Evolutionary conservation across 1,284 basidiomycete species (phyloP).

Genomic region (Trichosporon faecale): DNA sequence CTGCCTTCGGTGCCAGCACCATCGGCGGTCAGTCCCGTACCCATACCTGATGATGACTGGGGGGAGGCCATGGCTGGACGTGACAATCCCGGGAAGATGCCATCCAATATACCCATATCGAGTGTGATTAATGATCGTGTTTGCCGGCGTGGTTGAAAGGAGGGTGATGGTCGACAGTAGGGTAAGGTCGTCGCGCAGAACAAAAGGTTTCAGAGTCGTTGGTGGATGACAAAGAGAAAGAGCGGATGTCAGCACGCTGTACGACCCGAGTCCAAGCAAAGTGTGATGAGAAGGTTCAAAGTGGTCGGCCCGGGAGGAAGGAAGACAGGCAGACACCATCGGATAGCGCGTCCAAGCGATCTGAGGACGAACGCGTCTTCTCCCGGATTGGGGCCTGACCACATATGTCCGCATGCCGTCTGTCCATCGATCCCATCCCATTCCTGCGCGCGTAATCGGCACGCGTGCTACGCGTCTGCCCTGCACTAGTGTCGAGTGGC

Average conservation of each 20-base stretch:
- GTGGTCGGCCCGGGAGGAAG: not conserved
- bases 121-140: not conserved
- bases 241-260: not conserved
- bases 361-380: not conserved
- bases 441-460: not conserved
- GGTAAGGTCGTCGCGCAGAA: not conserved
- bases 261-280: not conserved
- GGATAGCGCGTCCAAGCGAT: not conserved
- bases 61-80: not conserved
- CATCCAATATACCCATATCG: not conserved
- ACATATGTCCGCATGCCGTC: no score
- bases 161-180: slow-evolving; percentile 1
- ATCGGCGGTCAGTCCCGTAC: not conserved
- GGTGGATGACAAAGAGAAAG: not conserved
- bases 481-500: not conserved
- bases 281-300: not conserved
- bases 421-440: not conserved
- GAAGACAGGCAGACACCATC: not conserved
- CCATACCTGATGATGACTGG: slow-evolving; percentile 4
- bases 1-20: slow-evolving; percentile 1
- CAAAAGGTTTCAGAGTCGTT: not conserved
- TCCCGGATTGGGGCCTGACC: no score
- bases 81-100: not conserved
- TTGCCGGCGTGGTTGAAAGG: not conserved
- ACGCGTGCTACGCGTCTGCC: not conserved